Evolutionary conservation across 257 asterid species (phyloP), one percentile per base, ranked within the genome.

Genomic region (Euphrasia confusa): DNA sequence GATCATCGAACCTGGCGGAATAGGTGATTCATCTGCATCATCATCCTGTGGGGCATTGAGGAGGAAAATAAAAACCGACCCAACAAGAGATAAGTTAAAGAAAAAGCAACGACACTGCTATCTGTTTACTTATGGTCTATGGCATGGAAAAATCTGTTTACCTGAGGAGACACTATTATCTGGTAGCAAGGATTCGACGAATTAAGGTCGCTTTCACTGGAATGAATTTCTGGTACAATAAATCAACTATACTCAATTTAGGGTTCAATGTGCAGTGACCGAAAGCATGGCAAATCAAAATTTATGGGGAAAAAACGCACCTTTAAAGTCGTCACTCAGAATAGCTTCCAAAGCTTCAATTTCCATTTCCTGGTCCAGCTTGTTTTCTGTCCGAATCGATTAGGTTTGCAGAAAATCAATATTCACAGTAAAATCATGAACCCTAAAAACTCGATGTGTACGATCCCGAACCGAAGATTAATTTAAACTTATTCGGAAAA

Each of bases 311-410:
- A 67, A 44, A 49, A 48, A 48, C 72, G 71, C 65, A 93, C 97
- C 97, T 80, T 78, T 78, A 27, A 93, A 82, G 1, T 93, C 97
- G 69, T 93, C 97, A 91, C 74, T 76, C 42, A 93, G 95, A 77
- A 93, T 93, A 30, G 99, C 97, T 71, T 89, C 96, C 78, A 93
- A 69, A 42, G 97, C 99, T 78, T 89, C 97, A 28, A 93, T 78
- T 80, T 89, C 99, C 96, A 89, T 89, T 62, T 85, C 99, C 79
- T 93, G 97, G 76, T 93, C 97, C 81, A 72, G 94, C 76, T 76
- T 77, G 79, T 83, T 77, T 74, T 93, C 97, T 89, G 78, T 56
- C 27, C 33, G 54, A 75, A 64, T 10, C 68, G 77, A 64, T 15
- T 14, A 50, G 27, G 11, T n/a, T 14, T 14, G 28, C 13, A 14